A percentile compares a stretch with the other conserved stretches of the same genome.
These are phyloP conservation scores for Xylaria sp. DNA, from an alignment of 2,329 filamentous ascomycete genomes.

Conservation along the genomic window DNA sequence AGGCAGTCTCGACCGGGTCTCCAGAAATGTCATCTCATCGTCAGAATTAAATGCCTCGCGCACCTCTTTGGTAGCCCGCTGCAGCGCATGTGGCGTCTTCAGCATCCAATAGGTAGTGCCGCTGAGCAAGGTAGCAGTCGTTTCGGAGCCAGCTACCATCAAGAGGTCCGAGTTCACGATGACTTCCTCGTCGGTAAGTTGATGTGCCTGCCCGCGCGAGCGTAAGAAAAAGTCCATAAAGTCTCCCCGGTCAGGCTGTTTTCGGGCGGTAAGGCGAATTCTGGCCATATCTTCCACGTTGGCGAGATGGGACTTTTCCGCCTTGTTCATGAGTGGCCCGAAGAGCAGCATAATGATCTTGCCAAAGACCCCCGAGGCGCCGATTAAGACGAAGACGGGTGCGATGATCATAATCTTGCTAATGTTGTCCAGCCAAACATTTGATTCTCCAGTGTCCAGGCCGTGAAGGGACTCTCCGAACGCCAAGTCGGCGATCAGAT, in stretches of 20 bases:
- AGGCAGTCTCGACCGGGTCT: slow-evolving; percentile 26
- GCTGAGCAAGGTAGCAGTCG: slow-evolving; percentile 38
- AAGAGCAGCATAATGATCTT: slow-evolving; percentile 28
- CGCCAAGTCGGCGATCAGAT: slow-evolving; percentile 35
- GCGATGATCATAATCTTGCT: slow-evolving; percentile 28
- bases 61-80: slow-evolving; percentile 44
- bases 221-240: slow-evolving; percentile 41
- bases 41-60: slow-evolving; percentile 53
- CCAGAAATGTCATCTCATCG: slow-evolving; percentile 49
- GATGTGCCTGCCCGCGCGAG: slow-evolving; percentile 37
- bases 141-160: slow-evolving; percentile 41
- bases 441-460: slow-evolving; percentile 45
- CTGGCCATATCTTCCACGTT: slow-evolving; percentile 31
- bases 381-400: slow-evolving; percentile 31
- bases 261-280: slow-evolving; percentile 31
- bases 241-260: slow-evolving; percentile 37
- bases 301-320: slow-evolving; percentile 35
- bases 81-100: slow-evolving; percentile 39
- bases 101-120: slow-evolving; percentile 37
- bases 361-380: slow-evolving; percentile 23
- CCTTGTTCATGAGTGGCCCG: slow-evolving; percentile 33
- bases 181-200: slow-evolving; percentile 40
- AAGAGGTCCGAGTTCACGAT: slow-evolving; percentile 39
- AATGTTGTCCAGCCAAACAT: slow-evolving; percentile 36
- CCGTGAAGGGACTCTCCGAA: slow-evolving; percentile 38